Percentiles rank a stretch among this genome's conserved stretches.
phyloP scores from a whole-genome alignment of 2,329 filamentous ascomycete species.

The Scleromitrula shiraiana region DNA sequence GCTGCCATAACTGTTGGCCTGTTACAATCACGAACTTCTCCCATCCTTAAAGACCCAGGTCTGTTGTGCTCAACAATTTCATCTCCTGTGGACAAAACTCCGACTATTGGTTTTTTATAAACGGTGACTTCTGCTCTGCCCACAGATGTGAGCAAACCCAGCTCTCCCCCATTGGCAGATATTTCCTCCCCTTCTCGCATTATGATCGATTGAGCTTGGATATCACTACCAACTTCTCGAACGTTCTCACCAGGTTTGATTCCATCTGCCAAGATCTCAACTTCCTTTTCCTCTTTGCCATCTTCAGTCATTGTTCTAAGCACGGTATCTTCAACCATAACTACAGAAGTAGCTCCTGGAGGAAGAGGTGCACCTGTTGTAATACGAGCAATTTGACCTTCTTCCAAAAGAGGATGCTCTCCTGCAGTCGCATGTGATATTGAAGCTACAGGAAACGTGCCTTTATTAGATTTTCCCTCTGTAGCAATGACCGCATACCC shows the following conservation, averaged over 20 bases:
- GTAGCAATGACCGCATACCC: conserved; percentile 80
- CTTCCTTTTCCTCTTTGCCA: conserved; percentile 73
- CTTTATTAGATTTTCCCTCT: conserved; percentile 55
- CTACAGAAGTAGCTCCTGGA: conserved; percentile 78
- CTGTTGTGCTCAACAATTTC: conserved; percentile 75
- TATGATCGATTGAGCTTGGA: conserved; percentile 60
- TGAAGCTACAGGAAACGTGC: conserved; percentile 76
- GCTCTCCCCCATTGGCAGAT: conserved; percentile 79
- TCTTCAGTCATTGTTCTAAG: conserved; percentile 70
- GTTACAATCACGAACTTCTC: conserved; percentile 92
- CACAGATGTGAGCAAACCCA: conserved; percentile 81
- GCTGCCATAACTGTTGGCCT: conserved; percentile 79
- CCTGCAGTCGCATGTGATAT: conserved; percentile 79
- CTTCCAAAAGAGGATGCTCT: conserved; percentile 53
- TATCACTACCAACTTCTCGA: conserved; percentile 83
- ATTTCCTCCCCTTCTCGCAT: conserved; percentile 74
- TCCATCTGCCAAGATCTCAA: conserved; percentile 75
- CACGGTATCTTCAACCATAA: conserved; percentile 93
- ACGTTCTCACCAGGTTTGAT: conserved; percentile 79
- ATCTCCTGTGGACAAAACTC: conserved; percentile 88
- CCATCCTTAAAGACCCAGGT: conserved; percentile 55
- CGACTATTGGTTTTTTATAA: conserved; percentile 70
- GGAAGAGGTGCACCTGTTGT: conserved; percentile 92
- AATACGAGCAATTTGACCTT: conserved; percentile 77
- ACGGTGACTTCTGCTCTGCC: conserved; percentile 64